Percentiles rank a stretch among this genome's conserved stretches.
These are phyloP conservation scores for Amylostereum areolatum DNA, from an alignment of 1,284 basidiomycete genomes.

Conservation along the genomic window DNA sequence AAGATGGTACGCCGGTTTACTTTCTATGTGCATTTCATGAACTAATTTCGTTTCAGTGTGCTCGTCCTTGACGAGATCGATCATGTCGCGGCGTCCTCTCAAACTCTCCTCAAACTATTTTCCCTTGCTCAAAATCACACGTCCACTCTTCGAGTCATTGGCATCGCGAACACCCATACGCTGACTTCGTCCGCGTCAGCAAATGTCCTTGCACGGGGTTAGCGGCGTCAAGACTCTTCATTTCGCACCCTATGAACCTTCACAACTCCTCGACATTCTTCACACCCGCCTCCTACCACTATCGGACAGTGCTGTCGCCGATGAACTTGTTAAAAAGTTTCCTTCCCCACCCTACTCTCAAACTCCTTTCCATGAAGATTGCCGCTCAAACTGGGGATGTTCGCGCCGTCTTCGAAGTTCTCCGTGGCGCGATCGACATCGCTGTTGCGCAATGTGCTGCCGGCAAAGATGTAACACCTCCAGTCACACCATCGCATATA, in stretches of 20 bases:
- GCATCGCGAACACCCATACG: constrained; percentile 81
- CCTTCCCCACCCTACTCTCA: constrained; percentile 55
- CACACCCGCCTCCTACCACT: constrained; percentile 49
- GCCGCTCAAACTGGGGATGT: constrained; percentile 76
- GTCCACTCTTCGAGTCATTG: constrained; percentile 55
- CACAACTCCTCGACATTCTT: constrained; percentile 62
- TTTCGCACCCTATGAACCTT: constrained; percentile 67
- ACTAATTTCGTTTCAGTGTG: constrained; percentile 36
- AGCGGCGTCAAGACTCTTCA: constrained; percentile 58
- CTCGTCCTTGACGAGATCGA: constrained; percentile 77
- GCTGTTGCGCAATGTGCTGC: constrained; percentile 32
- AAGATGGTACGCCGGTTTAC: constrained; percentile 48
- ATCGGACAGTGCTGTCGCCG: constrained; percentile 22
- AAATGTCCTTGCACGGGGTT: constrained; percentile 28
- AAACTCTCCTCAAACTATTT: constrained; percentile 56
- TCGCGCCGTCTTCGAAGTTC: constrained; percentile 67
- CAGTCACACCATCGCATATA: constrained; percentile 58
- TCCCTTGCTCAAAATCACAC: constrained; percentile 48
- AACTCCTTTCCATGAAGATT: constrained; percentile 68
- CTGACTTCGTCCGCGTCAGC: constrained; percentile 50
- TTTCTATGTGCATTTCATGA: not conserved
- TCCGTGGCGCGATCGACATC: constrained; percentile 70
- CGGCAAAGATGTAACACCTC: constrained; percentile 30
- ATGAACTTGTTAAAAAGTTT: constrained; percentile 41
- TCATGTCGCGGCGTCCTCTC: constrained; percentile 56